These are phyloP conservation scores for Gossypium schwendimanii DNA, from an alignment of 441 rosid genomes.

Conservation along the genomic window DNA sequence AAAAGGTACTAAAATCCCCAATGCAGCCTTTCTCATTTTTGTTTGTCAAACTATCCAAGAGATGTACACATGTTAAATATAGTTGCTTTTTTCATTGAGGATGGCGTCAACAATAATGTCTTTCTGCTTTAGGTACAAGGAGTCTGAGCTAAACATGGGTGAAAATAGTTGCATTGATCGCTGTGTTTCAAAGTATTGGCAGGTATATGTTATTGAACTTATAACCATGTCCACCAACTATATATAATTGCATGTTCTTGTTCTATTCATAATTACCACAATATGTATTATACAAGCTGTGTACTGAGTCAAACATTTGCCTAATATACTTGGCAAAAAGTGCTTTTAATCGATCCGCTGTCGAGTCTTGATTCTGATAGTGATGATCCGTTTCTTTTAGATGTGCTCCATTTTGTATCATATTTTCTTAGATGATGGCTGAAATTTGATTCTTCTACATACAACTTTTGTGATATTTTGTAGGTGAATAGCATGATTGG, in stretches of 20 bases:
- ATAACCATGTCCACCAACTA: neutral
- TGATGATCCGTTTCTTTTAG: neutral
- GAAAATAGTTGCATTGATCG: conserved; percentile 98
- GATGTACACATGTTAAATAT: neutral
- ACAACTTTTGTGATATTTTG: neutral
- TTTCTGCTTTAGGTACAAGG: conserved; percentile 62
- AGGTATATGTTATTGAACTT: conserved; percentile 31
- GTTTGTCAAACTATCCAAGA: conserved; percentile 1
- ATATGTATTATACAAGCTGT: neutral
- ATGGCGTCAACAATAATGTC: neutral
- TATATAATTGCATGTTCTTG: neutral
- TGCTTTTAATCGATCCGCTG: no score
- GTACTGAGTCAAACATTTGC: neutral
- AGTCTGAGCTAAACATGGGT: conserved; percentile 91
- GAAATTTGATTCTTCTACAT: conserved; percentile 4
- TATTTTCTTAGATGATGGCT: neutral
- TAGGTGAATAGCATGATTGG: conserved; percentile 82
- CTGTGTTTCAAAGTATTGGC: conserved; percentile 92
- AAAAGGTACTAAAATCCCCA: conserved; percentile 45
- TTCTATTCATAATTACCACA: neutral
- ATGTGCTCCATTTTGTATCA: neutral
- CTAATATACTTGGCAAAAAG: no score
- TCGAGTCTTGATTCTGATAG: neutral
- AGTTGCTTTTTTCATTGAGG: neutral
- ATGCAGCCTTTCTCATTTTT: neutral